These are phyloP conservation scores for Cystobasidiaceae sp. DNA, from an alignment of 1,284 basidiomycete genomes.

Conservation along the genomic window DNA sequence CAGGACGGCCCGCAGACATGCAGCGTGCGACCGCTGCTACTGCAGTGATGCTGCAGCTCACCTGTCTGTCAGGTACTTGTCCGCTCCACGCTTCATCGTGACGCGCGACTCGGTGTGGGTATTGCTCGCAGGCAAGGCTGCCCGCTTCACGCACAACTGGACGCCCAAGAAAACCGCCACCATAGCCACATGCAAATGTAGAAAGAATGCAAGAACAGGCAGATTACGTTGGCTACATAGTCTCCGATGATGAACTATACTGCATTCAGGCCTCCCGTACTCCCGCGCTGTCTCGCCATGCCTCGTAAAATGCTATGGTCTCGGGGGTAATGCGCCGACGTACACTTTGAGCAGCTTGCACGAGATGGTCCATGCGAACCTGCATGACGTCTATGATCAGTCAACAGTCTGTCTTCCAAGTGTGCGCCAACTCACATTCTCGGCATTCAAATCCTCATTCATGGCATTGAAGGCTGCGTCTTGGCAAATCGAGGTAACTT, in stretches of 20 bases:
- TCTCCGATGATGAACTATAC: not conserved
- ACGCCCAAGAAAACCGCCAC: not conserved
- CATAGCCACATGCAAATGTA: not conserved
- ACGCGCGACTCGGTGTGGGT: not conserved
- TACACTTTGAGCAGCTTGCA: constrained; percentile 65
- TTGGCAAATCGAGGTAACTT: constrained; percentile 86
- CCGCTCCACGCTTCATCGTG: constrained; percentile 36
- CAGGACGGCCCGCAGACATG: not conserved
- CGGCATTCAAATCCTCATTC: constrained; percentile 73
- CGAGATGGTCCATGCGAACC: constrained; percentile 70
- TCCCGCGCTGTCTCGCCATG: constrained; percentile 53
- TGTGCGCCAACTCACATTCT: constrained; percentile 58
- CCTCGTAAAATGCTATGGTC: constrained; percentile 65
- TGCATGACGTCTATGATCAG: constrained; percentile 44
- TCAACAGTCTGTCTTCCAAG: not conserved
- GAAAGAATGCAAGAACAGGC: not conserved
- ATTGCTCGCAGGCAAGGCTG: not conserved
- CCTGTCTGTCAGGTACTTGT: constrained; percentile 39
- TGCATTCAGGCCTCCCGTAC: constrained; percentile 33
- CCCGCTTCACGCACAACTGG: not conserved
- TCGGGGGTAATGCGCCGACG: constrained; percentile 78
- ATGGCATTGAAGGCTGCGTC: constrained; percentile 90
- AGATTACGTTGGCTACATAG: not conserved
- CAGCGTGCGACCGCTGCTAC: not conserved
- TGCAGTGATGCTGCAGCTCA: not conserved